Conservation (phyloP, 176 grass and related monocot species). For the Carex littledalei region DNA sequence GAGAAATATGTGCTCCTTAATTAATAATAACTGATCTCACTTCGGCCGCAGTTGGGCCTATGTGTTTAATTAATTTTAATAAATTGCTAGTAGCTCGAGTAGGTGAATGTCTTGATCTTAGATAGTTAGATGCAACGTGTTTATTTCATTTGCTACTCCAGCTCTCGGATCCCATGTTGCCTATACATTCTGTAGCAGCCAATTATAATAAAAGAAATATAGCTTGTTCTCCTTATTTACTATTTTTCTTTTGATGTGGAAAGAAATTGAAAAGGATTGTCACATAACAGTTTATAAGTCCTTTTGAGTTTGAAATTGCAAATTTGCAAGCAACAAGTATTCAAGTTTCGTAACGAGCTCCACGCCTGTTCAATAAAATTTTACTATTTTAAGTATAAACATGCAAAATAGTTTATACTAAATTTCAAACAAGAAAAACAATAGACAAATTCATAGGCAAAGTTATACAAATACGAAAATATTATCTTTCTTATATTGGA, state of each 20-base stretch:
- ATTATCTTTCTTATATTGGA: not conserved
- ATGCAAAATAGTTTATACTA: not conserved
- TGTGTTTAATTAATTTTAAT: constrained; percentile 6
- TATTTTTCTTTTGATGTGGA: not conserved
- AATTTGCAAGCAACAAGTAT: not conserved
- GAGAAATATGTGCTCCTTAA: not conserved
- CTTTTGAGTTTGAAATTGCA: not conserved
- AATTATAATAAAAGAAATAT: not conserved
- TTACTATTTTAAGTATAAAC: not conserved
- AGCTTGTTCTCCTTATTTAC: not conserved
- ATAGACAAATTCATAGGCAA: not conserved
- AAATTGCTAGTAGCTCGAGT: not conserved
- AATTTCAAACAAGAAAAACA: not conserved
- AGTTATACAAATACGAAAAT: not conserved
- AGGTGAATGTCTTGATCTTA: not conserved
- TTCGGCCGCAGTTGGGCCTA: not conserved
- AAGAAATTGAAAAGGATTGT: not conserved
- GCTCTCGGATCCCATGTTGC: not conserved
- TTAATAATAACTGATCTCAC: constrained; percentile 3
- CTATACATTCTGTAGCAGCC: not conserved
- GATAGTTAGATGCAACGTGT: not conserved
- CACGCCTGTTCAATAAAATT: not conserved
- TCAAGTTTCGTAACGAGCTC: not conserved
- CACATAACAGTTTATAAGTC: not conserved
- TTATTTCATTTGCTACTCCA: constrained; percentile 4